These are phyloP conservation scores for Candida ascalaphidarum DNA, from an alignment of 805 yeast genomes.

Conservation along the genomic window DNA sequence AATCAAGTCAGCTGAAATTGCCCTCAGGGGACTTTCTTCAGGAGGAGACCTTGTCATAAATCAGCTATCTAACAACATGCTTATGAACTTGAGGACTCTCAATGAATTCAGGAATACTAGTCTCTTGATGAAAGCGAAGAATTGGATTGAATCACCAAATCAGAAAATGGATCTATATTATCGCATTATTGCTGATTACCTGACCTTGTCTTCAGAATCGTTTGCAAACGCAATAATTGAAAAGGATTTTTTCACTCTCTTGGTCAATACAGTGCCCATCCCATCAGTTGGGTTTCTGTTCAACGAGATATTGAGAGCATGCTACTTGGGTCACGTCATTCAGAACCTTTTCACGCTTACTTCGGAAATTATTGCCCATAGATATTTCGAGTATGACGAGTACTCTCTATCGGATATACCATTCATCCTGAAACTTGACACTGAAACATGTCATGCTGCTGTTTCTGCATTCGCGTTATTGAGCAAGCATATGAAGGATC, in stretches of 20 bases:
- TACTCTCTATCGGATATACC: conserved; percentile 31
- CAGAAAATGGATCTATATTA: conserved; percentile 22
- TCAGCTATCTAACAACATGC: conserved; percentile 53
- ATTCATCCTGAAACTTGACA: conserved; percentile 12
- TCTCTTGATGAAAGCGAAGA: conserved; percentile 21
- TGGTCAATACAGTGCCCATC: conserved; percentile 43
- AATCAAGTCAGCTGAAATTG: conserved; percentile 56
- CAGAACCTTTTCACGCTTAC: conserved; percentile 29
- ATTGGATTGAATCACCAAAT: conserved; percentile 24
- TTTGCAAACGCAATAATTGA: conserved; percentile 28
- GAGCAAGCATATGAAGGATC: conserved; percentile 8
- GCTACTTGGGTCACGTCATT: conserved; percentile 44
- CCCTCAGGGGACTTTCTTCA: conserved; percentile 45
- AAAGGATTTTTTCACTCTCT: conserved; percentile 43
- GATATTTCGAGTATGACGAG: conserved; percentile 13
- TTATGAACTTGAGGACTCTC: conserved; percentile 49
- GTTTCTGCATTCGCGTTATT: conserved; percentile 11
- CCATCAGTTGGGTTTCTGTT: conserved; percentile 36
- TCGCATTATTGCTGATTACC: conserved; percentile 23
- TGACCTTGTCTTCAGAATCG: conserved; percentile 21
- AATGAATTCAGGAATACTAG: conserved; percentile 30
- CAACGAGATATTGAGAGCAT: conserved; percentile 39
- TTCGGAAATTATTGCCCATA: conserved; percentile 17
- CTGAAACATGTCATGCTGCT: too few relatives aligned
- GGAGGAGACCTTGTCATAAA: conserved; percentile 38